Evolutionary conservation across 2,329 filamentous ascomycete genomes (phyloP).

Genomic region (Arthrobotrys musiformis): DNA sequence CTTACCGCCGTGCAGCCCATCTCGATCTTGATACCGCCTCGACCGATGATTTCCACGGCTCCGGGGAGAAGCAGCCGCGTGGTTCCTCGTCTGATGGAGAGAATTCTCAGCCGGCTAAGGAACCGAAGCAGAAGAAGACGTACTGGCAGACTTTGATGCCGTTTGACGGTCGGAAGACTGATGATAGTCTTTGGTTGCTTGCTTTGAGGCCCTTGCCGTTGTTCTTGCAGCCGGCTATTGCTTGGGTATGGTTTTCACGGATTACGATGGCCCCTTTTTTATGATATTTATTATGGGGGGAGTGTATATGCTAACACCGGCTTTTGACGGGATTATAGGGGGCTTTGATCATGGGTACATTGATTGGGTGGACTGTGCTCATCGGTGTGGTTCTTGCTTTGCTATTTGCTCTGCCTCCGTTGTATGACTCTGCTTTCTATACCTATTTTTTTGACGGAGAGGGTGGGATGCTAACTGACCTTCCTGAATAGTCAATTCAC

Average conservation of each 20-base stretch:
- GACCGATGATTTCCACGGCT: conserved; percentile 59
- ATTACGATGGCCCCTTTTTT: not conserved
- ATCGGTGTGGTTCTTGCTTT: conserved; percentile 82
- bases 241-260: conserved; percentile 71
- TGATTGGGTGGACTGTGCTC: conserved; percentile 96
- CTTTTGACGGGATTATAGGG: conserved; percentile 59
- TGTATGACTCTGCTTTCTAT: conserved; percentile 31
- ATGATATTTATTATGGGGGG: conserved; percentile 55
- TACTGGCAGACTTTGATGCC: conserved; percentile 72
- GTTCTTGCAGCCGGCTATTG: conserved; percentile 83
- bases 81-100: conserved; percentile 46
- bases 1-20: conserved; percentile 74
- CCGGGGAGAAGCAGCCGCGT: conserved; percentile 34
- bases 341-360: conserved; percentile 68
- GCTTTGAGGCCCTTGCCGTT: conserved; percentile 80
- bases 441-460: not conserved
- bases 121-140: conserved; percentile 31
- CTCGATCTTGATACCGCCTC: conserved; percentile 76
- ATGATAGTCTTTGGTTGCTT: conserved; percentile 76
- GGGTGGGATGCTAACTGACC: conserved; percentile 59
- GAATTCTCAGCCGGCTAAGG: conserved; percentile 1
- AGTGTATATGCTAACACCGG: conserved; percentile 19
- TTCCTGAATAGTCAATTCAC: conserved; percentile 82
- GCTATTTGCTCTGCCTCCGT: conserved; percentile 51
- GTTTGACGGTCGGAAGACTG: conserved; percentile 84